Evolutionary conservation across 768 basidiomycete species (phyloP), one percentile per base, ranked within the genome.

Genomic region (Chalciporus chontae): DNA sequence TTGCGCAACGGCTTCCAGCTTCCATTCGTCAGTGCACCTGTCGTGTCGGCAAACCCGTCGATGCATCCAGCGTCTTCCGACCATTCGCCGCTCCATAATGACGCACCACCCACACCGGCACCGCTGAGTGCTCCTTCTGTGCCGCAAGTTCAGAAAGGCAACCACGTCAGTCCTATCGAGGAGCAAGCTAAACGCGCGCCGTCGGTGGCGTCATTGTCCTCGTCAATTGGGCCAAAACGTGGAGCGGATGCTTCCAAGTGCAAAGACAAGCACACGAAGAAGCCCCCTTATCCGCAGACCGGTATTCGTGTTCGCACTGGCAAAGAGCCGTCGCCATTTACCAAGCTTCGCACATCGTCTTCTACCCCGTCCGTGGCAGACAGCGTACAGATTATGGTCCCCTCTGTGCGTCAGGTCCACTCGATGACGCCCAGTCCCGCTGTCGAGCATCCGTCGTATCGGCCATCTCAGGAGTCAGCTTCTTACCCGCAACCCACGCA

Each of bases 281-380:
- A 73, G 55, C 18, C 34, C 2, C 54, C 56, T 11, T 74, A 77
- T 40, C 77, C 78, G 14, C 50, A 72, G 19, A 62, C 76, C 9
- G 78, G 79, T 32, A 69, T 78, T 39, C 78, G 80, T 14, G 65
- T 76, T 9, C 72, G 78, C 13, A 61, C 71, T 24, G 70, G 68
- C 39, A 73, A 73, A 51, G 65, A 69, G 7, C 47, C 51, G 26
- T 52, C 65, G 13, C 59, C 62, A 19, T 55, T 63, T 27, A 44
- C 37, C 3, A 64, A 56, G 38, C 21, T 52, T 0, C 54, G 50
- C 7, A 39, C 45, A 21, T 36, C 51, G 2, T 31, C 49, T 18
- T 11, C 54, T 26, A 24, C 49, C 19, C 36, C 61, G 21, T 39
- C 50, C 7, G 45, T 56, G 14, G 50, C 44, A 39, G 51, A 50